Evolutionary conservation across 164 flowering plant genomes (phyloP), one percentile per base, ranked within the genome.

Genomic region (Chloranthus sessilifolius): DNA sequence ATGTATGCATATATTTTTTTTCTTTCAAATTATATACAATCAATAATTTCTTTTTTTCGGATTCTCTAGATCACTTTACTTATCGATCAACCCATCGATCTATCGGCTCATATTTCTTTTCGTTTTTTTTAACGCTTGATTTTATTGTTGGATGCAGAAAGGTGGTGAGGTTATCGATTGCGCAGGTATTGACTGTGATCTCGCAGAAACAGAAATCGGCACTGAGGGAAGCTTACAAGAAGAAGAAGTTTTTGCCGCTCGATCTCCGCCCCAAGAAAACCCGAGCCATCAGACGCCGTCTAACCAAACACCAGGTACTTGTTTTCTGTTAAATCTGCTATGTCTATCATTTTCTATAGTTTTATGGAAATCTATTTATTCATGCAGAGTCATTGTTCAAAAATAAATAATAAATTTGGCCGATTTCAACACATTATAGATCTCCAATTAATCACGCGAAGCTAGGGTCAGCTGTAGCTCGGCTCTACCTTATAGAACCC

Each of bases 261-360:
- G 85, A 80, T 64, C 61, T 80, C 26, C 80, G 82, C 27, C 80
- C 85, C 11, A 79, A 79, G 73, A 79, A 79, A 48, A 79, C 85
- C 42, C 65, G 85, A 27, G 85, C 85, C 29, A 76, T 80, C 31
- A 47, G 82, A 3, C 68, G 65, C 21, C 63, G 78, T 2, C 77
- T 77, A 7, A 74, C 85, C 43, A 74, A 77, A 51, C 78, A 74
- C 34, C 80, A 77, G 80, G 80, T 78, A 60, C 20, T 11, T 3
- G 14, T 16, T 19, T 8, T 17, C 7, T 15, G 8, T 19, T 39
- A 6, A 15, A 9, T 3, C 29, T 45, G 21, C 10, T 23, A 7
- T 27, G 16, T 23, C 25, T 24, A 2, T 48, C 11, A 2, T 2
- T 39, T 37, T 31, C 48, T n/a, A n/a, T n/a, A n/a, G n/a, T n/a